Conservation (phyloP, 23 red algal species). For the Cyanidioschyzon merolae region DNA sequence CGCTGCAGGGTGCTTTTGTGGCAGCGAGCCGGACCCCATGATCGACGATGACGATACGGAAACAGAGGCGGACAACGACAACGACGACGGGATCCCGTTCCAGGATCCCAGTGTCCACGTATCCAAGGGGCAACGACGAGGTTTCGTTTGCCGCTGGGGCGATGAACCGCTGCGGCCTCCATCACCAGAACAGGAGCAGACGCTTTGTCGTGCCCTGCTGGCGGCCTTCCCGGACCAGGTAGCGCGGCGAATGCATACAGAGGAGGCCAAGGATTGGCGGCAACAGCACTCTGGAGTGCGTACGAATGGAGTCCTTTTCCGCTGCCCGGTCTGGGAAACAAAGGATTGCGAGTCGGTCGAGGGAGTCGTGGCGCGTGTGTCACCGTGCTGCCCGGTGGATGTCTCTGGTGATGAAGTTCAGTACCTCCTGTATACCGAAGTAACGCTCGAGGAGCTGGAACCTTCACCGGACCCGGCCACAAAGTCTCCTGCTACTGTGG, state of each 20-base stretch:
- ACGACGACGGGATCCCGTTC: too few species aligned
- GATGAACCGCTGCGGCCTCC: background rate
- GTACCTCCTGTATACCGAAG: slow-evolving; percentile 7
- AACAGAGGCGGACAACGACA: too few species aligned
- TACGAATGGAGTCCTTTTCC: background rate
- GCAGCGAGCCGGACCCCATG: too few species aligned
- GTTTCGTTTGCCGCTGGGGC: too few species aligned
- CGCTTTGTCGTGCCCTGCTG: background rate
- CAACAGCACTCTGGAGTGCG: background rate
- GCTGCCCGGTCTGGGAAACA: background rate
- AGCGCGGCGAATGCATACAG: background rate
- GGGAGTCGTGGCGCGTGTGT: background rate
- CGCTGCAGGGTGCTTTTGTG: too few species aligned
- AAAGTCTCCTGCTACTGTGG: background rate
- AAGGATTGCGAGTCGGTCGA: background rate
- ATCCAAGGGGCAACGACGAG: too few species aligned
- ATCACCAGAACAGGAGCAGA: background rate
- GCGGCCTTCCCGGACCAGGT: slow-evolving; percentile 6
- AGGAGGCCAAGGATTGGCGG: background rate
- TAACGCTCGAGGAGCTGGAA: background rate
- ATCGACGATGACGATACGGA: too few species aligned
- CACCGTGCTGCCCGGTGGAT: background rate
- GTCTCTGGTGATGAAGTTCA: background rate
- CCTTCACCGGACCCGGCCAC: background rate
- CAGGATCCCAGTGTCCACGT: too few species aligned